Evolutionary conservation across 148 eudicot genomes (phyloP).

Genomic region (Pouteria glomerata): DNA sequence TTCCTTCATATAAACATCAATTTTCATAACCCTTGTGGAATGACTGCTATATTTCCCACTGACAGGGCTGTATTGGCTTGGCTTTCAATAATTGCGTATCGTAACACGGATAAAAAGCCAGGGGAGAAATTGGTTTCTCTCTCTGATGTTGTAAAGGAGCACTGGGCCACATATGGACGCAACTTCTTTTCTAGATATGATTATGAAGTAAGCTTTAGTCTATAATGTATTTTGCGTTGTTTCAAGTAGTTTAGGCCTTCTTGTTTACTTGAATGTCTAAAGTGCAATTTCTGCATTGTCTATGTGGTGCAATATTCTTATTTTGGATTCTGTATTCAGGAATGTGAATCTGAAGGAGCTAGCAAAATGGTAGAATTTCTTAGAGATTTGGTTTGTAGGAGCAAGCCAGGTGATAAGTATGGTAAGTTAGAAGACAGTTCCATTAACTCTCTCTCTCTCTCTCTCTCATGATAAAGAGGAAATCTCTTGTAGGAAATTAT

Average conservation of each 20-base stretch:
- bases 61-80: conserved; percentile 98
- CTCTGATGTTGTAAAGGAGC: conserved; percentile 83
- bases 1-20: not conserved
- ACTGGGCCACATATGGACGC: conserved; percentile 95
- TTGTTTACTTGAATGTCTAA: not conserved
- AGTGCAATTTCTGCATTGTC: not conserved
- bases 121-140: conserved; percentile 82
- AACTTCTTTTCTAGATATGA: conserved; percentile 98
- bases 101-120: conserved; percentile 64
- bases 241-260: conserved; percentile 3
- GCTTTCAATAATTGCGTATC: conserved; percentile 83
- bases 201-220: conserved; percentile 65
- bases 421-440: conserved; percentile 34
- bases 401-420: conserved; percentile 76
- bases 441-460: not conserved
- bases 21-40: not conserved
- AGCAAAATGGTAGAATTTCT: conserved; percentile 85
- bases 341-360: conserved; percentile 98
- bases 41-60: conserved; percentile 2
- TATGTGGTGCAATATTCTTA: not conserved
- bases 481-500: conserved; percentile 52
- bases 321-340: conserved; percentile 35
- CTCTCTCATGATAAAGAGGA: conserved; percentile 9
- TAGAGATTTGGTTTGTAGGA: conserved; percentile 67
- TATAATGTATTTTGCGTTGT: not conserved